These are phyloP conservation scores for Cordyceps cicadae DNA, from an alignment of 2,329 filamentous ascomycete genomes.

Conservation along the genomic window DNA sequence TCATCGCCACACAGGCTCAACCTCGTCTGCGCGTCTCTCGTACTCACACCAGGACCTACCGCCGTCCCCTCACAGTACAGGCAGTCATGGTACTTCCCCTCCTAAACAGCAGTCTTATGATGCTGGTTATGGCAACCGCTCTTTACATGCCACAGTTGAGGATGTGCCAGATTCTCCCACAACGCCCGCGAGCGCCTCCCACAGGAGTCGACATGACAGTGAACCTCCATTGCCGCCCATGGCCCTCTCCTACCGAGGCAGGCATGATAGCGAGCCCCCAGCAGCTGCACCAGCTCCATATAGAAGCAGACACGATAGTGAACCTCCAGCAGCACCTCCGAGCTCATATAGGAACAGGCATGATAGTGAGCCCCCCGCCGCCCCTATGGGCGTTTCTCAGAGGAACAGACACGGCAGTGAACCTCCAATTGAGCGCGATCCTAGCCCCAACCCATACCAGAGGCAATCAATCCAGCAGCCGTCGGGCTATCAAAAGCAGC, in stretches of 20 bases:
- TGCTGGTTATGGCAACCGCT: constrained; percentile 35
- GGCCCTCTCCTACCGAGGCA: neutral
- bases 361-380: neutral
- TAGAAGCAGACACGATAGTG: neutral
- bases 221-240: neutral
- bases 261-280: constrained; percentile 1
- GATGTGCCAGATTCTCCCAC: constrained; percentile 50
- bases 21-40: constrained; percentile 46
- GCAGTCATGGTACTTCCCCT: constrained; percentile 27
- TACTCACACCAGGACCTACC: constrained; percentile 42
- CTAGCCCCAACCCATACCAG: constrained; percentile 10
- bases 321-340: neutral
- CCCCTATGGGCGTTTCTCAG: neutral
- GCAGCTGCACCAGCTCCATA: neutral
- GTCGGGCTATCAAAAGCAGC: neutral
- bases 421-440: constrained; percentile 1
- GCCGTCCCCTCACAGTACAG: constrained; percentile 20
- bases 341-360: constrained; percentile 1
- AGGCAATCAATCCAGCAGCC: neutral
- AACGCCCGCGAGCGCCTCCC: neutral
- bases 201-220: neutral
- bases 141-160: constrained; percentile 56
- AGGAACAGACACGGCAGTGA: constrained; percentile 2
- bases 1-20: constrained; percentile 41
- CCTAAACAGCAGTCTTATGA: constrained; percentile 46